Conservation (phyloP, 805 yeast genomes). For the Hanseniaspora singularis region DNA sequence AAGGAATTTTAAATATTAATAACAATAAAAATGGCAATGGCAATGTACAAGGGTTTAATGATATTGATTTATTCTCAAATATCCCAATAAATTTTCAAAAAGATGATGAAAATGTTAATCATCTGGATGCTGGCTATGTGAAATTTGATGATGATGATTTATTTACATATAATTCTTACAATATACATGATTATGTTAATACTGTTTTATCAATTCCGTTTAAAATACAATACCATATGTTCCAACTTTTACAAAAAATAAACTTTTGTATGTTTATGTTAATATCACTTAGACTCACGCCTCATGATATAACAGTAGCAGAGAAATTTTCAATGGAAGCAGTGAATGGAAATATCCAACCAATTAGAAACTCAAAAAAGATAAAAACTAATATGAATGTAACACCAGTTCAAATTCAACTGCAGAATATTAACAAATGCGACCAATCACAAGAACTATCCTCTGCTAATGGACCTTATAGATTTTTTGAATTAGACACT, state of each 20-base stretch:
- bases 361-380: conserved; percentile 11
- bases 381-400: not conserved
- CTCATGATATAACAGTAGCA: conserved; percentile 75
- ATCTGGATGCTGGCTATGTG: no score
- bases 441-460: not conserved
- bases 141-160: conserved; percentile 6
- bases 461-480: conserved; percentile 1
- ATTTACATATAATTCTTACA: not conserved
- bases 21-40: not conserved
- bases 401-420: not conserved
- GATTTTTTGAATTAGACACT: conserved; percentile 12
- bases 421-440: conserved; percentile 4
- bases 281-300: conserved; percentile 75
- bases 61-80: no score
- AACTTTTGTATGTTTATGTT: conserved; percentile 78
- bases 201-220: conserved; percentile 15
- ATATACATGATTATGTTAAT: conserved; percentile 16
- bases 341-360: conserved; percentile 39
- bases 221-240: conserved; percentile 33
- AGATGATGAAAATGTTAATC: no score
- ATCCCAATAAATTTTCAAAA: not conserved
- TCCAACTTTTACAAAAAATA: conserved; percentile 58
- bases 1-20: not conserved
- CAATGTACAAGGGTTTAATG: no score
- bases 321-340: conserved; percentile 77